phyloP scores from a whole-genome alignment of 2,329 filamentous ascomycete species.

The Fusarium sp. region DNA sequence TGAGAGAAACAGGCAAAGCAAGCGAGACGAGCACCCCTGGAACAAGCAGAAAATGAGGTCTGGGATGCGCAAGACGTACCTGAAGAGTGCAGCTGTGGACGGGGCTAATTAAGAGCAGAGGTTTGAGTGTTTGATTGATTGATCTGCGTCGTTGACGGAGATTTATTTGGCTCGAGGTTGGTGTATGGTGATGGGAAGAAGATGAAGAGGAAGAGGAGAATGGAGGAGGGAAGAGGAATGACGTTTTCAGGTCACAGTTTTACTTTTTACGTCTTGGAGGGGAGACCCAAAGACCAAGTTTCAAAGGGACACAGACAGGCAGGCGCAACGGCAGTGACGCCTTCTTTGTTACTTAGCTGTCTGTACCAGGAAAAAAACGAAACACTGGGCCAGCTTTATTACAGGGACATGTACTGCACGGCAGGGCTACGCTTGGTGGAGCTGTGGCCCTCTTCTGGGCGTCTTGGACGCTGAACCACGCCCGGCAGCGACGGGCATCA shows the following conservation, averaged over 20 bases:
- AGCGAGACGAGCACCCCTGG: conserved; percentile 45
- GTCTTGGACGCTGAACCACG: conserved; percentile 18
- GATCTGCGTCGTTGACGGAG: not conserved
- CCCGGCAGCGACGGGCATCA: conserved; percentile 20
- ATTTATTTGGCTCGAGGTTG: conserved; percentile 22
- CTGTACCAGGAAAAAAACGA: not conserved
- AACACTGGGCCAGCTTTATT: conserved; percentile 16
- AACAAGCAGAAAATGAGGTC: conserved; percentile 28
- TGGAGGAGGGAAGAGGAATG: conserved; percentile 26
- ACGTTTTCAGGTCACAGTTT: conserved; percentile 34
- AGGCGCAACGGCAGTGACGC: conserved; percentile 26
- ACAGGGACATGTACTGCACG: conserved; percentile 14
- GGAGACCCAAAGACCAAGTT: conserved; percentile 31
- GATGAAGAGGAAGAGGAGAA: conserved; percentile 7
- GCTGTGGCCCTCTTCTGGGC: not conserved
- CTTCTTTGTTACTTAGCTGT: conserved; percentile 6
- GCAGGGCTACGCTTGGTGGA: conserved; percentile 18
- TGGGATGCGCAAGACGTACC: conserved; percentile 37
- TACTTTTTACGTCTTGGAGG: conserved; percentile 33
- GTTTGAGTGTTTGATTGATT: conserved; percentile 11
- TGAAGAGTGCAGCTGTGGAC: conserved; percentile 27
- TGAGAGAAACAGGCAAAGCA: conserved; percentile 45
- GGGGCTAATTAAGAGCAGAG: not conserved
- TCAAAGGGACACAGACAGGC: conserved; percentile 4
- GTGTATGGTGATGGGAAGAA: conserved; percentile 26